phyloP scores from a whole-genome alignment of 768 basidiomycete species.

The Lentinula lateritia region DNA sequence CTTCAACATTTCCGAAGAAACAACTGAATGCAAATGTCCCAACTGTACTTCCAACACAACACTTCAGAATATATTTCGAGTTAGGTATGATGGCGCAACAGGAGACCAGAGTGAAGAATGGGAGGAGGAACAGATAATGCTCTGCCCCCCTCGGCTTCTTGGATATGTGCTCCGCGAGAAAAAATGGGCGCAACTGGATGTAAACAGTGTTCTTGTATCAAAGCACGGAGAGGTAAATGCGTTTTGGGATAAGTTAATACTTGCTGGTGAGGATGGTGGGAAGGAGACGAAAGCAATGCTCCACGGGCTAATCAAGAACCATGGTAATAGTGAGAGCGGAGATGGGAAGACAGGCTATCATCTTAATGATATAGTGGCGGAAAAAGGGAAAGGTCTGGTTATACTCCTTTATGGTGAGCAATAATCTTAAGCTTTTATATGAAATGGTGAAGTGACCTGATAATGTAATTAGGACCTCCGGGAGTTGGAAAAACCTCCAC shows the following conservation, averaged over 20 bases:
- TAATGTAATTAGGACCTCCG: neutral
- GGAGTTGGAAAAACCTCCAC: neutral
- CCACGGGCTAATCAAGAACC: neutral
- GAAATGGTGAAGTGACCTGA: too few relatives aligned
- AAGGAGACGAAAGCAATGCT: neutral
- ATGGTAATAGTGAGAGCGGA: neutral
- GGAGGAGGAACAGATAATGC: neutral
- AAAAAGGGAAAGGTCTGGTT: constrained; percentile 31
- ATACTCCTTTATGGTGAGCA: constrained; percentile 21
- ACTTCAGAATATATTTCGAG: neutral
- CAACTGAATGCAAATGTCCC: neutral
- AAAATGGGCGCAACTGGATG: neutral
- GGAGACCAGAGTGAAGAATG: neutral
- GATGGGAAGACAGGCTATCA: neutral
- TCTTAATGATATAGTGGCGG: constrained; percentile 28
- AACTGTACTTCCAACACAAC: neutral
- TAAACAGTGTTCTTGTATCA: neutral
- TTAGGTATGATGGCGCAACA: neutral
- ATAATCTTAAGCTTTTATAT: neutral
- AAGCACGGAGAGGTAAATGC: neutral
- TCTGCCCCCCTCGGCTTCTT: neutral
- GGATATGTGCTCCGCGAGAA: neutral
- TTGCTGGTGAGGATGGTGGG: neutral
- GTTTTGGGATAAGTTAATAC: neutral
- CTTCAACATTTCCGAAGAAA: neutral